These are phyloP conservation scores for Wickerhamomyces chambardii DNA, from an alignment of 805 yeast genomes.

Conservation along the genomic window DNA sequence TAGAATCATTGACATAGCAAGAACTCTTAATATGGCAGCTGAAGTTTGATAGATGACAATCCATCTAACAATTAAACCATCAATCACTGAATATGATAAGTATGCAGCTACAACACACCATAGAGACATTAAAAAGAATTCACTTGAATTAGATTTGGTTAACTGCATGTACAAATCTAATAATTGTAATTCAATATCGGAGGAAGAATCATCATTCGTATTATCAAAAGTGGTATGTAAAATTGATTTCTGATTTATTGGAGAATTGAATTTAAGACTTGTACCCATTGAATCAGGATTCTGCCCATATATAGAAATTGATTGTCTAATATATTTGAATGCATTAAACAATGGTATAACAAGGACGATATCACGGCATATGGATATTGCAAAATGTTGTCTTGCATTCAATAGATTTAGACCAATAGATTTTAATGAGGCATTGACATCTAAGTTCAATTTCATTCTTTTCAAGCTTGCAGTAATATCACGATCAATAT, in stretches of 20 bases:
- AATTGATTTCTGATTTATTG: no score
- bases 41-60: constrained; percentile 81
- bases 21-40: constrained; percentile 83
- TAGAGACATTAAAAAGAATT: constrained; percentile 73
- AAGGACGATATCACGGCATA: constrained; percentile 73
- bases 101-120: constrained; percentile 92
- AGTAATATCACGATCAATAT: constrained; percentile 3
- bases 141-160: constrained; percentile 63
- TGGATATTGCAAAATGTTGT: constrained; percentile 67
- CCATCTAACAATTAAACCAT: constrained; percentile 90
- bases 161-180: constrained; percentile 18
- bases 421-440: constrained; percentile 46
- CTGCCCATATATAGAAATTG: no score
- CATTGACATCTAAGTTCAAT: background rate
- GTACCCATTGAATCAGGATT: no score
- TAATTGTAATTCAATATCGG: constrained; percentile 18
- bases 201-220: no score
- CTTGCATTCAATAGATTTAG: constrained; percentile 63
- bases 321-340: constrained; percentile 27
- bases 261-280: no score
- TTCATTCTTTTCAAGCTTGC: background rate
- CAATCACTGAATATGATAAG: constrained; percentile 73
- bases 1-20: constrained; percentile 71
- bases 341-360: constrained; percentile 56
- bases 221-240: no score